Conservation (phyloP, 2,329 filamentous ascomycete species). For the Penicillium sp. region DNA sequence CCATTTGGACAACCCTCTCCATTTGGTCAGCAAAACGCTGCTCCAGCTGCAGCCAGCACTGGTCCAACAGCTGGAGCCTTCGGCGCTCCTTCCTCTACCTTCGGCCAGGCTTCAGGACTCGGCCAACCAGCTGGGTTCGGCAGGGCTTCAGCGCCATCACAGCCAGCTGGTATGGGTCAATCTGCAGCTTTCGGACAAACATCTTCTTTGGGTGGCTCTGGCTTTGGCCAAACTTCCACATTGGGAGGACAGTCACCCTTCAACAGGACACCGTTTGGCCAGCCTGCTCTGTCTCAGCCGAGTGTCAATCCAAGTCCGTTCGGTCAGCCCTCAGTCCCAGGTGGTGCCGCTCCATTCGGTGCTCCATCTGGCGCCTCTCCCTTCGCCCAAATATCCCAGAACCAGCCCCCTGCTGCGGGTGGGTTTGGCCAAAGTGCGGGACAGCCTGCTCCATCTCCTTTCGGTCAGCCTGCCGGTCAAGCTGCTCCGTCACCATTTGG, state of each 20-base stretch:
- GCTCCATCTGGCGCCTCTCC: slow-evolving; percentile 36
- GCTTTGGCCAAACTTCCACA: slow-evolving; percentile 14
- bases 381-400: slow-evolving; percentile 47
- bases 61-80: slow-evolving; percentile 19
- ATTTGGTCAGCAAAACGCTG: slow-evolving; percentile 27
- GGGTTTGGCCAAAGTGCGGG: slow-evolving; percentile 28
- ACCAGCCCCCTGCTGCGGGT: slow-evolving; percentile 25
- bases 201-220: slow-evolving; percentile 15
- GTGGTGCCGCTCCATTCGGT: slow-evolving; percentile 33
- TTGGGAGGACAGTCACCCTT: slow-evolving; percentile 37
- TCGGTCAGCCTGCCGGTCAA: slow-evolving; percentile 12
- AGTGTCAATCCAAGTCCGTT: slow-evolving; percentile 10
- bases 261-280: slow-evolving; percentile 28
- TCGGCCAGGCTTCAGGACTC: slow-evolving; percentile 21
- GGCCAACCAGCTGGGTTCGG: slow-evolving; percentile 30
- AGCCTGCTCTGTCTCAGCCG: slow-evolving; percentile 12
- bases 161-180: slow-evolving; percentile 20
- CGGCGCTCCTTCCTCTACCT: slow-evolving; percentile 18
- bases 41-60: neutral
- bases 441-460: slow-evolving; percentile 4
- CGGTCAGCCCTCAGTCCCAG: slow-evolving; percentile 27
- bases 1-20: slow-evolving; percentile 26
- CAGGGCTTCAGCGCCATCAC: slow-evolving; percentile 1
- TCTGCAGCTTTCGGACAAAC: slow-evolving; percentile 19
- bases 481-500: slow-evolving; percentile 32